These are phyloP conservation scores for Ziziphus jujuba DNA, from an alignment of 306 rosid genomes.

Conservation along the genomic window DNA sequence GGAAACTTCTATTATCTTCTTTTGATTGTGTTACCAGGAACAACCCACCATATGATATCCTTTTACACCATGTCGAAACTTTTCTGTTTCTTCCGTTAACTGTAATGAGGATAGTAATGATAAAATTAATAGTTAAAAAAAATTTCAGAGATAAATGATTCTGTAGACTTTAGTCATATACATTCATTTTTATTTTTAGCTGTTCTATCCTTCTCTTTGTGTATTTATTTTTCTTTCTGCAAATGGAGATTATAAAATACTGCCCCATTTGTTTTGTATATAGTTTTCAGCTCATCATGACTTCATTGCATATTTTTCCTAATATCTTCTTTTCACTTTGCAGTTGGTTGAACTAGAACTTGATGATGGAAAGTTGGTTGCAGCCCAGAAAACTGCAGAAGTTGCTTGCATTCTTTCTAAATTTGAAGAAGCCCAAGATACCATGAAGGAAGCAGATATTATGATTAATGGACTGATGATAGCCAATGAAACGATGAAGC, in stretches of 20 bases:
- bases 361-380: slow-evolving; percentile 62
- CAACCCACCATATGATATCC: not conserved
- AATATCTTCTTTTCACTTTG: not conserved
- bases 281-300: slow-evolving; percentile 6
- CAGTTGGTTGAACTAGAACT: slow-evolving; percentile 78
- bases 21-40: not conserved
- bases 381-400: slow-evolving; percentile 71
- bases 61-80: not conserved
- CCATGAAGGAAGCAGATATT: slow-evolving; percentile 73
- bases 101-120: too few relatives aligned
- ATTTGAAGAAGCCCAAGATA: slow-evolving; percentile 84
- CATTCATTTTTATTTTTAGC: too few relatives aligned
- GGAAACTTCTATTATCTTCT: not conserved
- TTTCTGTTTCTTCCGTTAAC: not conserved
- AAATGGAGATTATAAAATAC: not conserved
- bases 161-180: too few relatives aligned
- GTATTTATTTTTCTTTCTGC: not conserved
- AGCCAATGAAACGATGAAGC: slow-evolving; percentile 75
- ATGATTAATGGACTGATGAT: slow-evolving; percentile 70
- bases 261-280: not conserved
- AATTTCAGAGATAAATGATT: too few relatives aligned
- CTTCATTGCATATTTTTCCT: slow-evolving; percentile 1
- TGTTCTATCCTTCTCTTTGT: not conserved
- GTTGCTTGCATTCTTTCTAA: slow-evolving; percentile 71
- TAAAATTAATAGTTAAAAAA: too few relatives aligned